A percentile compares a stretch with the other conserved stretches of the same genome.
These are phyloP conservation scores for Tricharina praecox DNA, from an alignment of 495 filamentous ascomycete genomes.

Conservation along the genomic window DNA sequence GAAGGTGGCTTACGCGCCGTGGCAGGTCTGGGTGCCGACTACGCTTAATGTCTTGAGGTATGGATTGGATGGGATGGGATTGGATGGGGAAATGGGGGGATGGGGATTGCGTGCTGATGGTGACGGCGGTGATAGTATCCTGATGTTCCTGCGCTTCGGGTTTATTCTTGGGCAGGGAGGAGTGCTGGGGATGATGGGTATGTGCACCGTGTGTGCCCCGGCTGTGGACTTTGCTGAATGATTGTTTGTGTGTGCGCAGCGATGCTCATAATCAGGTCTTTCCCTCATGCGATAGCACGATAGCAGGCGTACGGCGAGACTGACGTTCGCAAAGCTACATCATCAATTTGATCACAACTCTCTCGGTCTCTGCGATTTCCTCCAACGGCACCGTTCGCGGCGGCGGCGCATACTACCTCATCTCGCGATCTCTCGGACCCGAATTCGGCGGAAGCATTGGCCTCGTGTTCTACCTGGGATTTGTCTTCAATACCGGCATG, in stretches of 20 bases:
- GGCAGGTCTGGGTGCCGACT: constrained; percentile 61
- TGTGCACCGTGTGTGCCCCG: background rate
- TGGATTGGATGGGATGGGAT: no score
- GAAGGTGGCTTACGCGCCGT: background rate
- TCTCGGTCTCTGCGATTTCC: constrained; percentile 76
- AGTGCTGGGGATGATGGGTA: constrained; percentile 64
- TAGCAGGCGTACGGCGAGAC: no score
- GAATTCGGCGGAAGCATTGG: constrained; percentile 88
- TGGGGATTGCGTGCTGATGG: no score
- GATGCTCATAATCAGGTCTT: background rate
- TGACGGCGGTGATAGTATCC: no score
- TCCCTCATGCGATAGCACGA: background rate
- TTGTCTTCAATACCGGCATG: constrained; percentile 72
- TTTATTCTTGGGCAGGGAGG: constrained; percentile 47
- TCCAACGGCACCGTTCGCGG: constrained; percentile 81
- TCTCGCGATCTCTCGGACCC: constrained; percentile 69
- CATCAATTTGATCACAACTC: constrained; percentile 67
- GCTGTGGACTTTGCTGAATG: background rate
- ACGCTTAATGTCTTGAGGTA: constrained; percentile 67
- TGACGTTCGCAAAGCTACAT: constrained; percentile 40
- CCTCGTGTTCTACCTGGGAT: constrained; percentile 73
- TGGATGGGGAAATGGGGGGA: no score
- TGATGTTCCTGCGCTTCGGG: constrained; percentile 49
- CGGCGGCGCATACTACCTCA: constrained; percentile 77
- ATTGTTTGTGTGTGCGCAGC: background rate